Percentiles rank a stretch among this genome's conserved stretches.
phyloP scores from a whole-genome alignment of 306 rosid species.

The Quercus suber region DNA sequence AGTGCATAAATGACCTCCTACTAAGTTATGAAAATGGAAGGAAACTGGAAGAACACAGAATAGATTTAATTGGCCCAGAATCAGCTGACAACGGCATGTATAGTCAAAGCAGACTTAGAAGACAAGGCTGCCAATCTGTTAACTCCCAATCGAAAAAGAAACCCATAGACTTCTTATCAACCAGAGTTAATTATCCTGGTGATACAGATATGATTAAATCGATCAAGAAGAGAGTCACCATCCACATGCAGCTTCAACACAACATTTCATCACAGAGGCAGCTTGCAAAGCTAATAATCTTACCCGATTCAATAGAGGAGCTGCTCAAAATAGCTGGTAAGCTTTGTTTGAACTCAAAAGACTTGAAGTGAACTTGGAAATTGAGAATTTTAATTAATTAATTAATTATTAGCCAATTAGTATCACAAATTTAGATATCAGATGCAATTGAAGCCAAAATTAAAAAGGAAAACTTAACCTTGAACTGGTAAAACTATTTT shows the following conservation, averaged over 20 bases:
- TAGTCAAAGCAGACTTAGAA: conserved; percentile 29
- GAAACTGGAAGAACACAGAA: conserved; percentile 50
- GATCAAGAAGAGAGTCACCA: conserved; percentile 64
- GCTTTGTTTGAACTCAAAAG: conserved; percentile 23
- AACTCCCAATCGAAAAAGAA: conserved; percentile 30
- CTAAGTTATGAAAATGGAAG: conserved; percentile 30
- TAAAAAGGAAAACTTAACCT: conserved; percentile 16
- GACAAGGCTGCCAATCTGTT: conserved; percentile 20
- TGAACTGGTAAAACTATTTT: neutral
- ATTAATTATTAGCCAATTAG: neutral
- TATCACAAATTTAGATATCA: neutral
- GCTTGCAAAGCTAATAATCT: conserved; percentile 58
- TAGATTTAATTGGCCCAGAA: conserved; percentile 44
- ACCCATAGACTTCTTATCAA: conserved; percentile 16
- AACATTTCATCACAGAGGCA: conserved; percentile 31
- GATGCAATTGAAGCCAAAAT: neutral
- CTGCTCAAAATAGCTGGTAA: conserved; percentile 71
- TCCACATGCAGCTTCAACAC: conserved; percentile 46
- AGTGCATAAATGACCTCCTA: conserved; percentile 29
- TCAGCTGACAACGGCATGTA: conserved; percentile 26
- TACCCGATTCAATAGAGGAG: conserved; percentile 77
- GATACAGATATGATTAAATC: conserved; percentile 22
- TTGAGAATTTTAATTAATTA: neutral
- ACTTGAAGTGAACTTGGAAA: conserved; percentile 22
- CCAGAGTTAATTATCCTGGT: conserved; percentile 21